Evolutionary conservation across 2,329 filamentous ascomycete species (phyloP).

Genomic region (Shiraia sp.): DNA sequence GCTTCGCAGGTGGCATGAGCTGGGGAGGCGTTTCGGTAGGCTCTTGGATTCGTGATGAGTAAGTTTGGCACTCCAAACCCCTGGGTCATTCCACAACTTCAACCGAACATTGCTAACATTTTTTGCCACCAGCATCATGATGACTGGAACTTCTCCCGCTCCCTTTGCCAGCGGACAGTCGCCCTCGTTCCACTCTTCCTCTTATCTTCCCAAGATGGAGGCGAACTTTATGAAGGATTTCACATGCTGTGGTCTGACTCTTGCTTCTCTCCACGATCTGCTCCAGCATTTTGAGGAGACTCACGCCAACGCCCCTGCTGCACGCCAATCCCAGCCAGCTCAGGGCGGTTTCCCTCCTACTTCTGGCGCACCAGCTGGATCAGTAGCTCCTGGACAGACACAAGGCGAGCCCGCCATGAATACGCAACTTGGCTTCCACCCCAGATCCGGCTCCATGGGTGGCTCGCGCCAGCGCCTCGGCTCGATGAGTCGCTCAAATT

Average conservation of each 20-base stretch:
- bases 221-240: constrained; percentile 98
- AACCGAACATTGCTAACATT: constrained; percentile 24
- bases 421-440: constrained; percentile 44
- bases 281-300: constrained; percentile 96
- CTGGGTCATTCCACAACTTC: constrained; percentile 2
- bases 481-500: constrained; percentile 45
- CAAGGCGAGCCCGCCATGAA: constrained; percentile 42
- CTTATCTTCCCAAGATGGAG: constrained; percentile 93
- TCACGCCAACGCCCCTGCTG: constrained; percentile 72
- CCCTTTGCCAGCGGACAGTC: constrained; percentile 69
- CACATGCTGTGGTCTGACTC: constrained; percentile 85
- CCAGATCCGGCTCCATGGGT: constrained; percentile 44
- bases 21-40: constrained; percentile 97
- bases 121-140: constrained; percentile 71
- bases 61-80: constrained; percentile 50
- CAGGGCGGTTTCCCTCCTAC: constrained; percentile 46
- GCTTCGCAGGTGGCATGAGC: constrained; percentile 79
- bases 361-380: constrained; percentile 33
- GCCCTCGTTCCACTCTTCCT: constrained; percentile 95
- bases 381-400: constrained; percentile 51
- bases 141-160: constrained; percentile 95
- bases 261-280: constrained; percentile 91
- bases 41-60: constrained; percentile 98
- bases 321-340: constrained; percentile 54
- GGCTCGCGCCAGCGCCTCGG: constrained; percentile 46